Conservation (phyloP, 805 yeast genomes). For the Nakazawaea ambrosiae region DNA sequence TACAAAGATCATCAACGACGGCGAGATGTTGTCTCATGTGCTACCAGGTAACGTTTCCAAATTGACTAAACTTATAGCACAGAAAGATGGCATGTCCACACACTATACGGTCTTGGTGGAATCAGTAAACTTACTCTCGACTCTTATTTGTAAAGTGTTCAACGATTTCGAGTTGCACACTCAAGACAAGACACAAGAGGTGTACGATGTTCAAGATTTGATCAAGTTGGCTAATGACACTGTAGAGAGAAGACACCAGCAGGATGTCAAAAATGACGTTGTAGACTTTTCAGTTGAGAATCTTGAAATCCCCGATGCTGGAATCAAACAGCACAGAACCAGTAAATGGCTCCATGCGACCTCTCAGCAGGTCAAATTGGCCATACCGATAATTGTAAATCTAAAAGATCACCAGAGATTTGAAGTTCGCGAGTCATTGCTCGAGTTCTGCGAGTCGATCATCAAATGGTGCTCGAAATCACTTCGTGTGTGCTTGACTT, state of each 20-base stretch:
- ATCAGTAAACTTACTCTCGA: slow-evolving; percentile 23
- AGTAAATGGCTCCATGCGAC: slow-evolving; percentile 51
- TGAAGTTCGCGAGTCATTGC: slow-evolving; percentile 27
- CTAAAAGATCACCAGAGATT: slow-evolving; percentile 21
- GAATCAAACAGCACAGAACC: slow-evolving; percentile 27
- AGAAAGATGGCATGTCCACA: slow-evolving; percentile 23
- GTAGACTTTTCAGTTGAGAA: too few species aligned
- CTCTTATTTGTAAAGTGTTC: slow-evolving; percentile 29
- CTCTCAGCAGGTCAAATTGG: slow-evolving; percentile 38
- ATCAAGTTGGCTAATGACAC: too few species aligned
- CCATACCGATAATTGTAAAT: slow-evolving; percentile 29
- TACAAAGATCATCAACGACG: slow-evolving; percentile 29
- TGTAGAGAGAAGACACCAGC: not conserved
- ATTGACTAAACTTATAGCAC: slow-evolving; percentile 29
- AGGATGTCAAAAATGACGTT: too few species aligned
- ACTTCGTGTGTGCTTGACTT: slow-evolving; percentile 13
- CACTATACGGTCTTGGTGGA: slow-evolving; percentile 30
- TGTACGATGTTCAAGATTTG: too few species aligned
- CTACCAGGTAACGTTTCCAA: slow-evolving; percentile 46
- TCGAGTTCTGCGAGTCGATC: slow-evolving; percentile 23
- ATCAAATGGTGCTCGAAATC: slow-evolving; percentile 10
- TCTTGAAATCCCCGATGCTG: too few species aligned
- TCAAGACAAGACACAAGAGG: too few species aligned
- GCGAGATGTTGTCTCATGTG: slow-evolving; percentile 41
- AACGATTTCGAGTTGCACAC: slow-evolving; percentile 32